Base-by-base conservation (phyloP, 495 filamentous ascomycete genomes). In the Penicillium lividum region DNA sequence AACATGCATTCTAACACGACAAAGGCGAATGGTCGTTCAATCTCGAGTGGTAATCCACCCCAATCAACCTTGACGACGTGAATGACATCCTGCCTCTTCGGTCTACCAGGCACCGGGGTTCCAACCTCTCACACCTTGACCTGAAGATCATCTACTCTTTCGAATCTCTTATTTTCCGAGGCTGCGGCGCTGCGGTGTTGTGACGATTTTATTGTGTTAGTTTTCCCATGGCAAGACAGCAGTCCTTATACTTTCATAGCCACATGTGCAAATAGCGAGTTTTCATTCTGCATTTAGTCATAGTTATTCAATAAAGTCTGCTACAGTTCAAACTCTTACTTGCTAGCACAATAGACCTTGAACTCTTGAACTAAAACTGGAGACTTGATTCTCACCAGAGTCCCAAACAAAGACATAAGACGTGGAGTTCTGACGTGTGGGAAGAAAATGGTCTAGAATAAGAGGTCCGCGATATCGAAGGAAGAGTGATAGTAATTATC, bases 1-100 rank as follows among this genome's bases (percentile, higher is more conserved):
- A 9, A 9, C 7, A 13, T 15, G 18, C 0, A 52, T 22, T 9
- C 56, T 61, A 60, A 66, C 46, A 54, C 13, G 0, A 22, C 46
- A n/a, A 4, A 80, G 77, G 70, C 15, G 75, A 67, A 68, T 80
- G 77, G 77, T 60, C 67, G 31, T 80, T 78, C 64, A 80, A 79
- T 38, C 63, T 77, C 40, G 68, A 78, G 9, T 73, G 76, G 73
- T 80, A 68, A 42, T 29, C 15, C n/a, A 43, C 25, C 38, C 25
- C 43, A 5, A 30, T 52, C 27, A 18, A 7, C 22, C 38, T 68
- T 70, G 54, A 76, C 65, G 72, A 76, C 63, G 62, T 73, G 66
- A 69, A 76, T 68, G 72, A 53, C 29, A 45, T 11, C 36, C 50
- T 40, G 22, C 29, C 50, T 45, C 3, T 29, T 38, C 45, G 13